Evolutionary conservation across 2,329 filamentous ascomycete species (phyloP).

Genomic region (Teratosphaeria viscida): DNA sequence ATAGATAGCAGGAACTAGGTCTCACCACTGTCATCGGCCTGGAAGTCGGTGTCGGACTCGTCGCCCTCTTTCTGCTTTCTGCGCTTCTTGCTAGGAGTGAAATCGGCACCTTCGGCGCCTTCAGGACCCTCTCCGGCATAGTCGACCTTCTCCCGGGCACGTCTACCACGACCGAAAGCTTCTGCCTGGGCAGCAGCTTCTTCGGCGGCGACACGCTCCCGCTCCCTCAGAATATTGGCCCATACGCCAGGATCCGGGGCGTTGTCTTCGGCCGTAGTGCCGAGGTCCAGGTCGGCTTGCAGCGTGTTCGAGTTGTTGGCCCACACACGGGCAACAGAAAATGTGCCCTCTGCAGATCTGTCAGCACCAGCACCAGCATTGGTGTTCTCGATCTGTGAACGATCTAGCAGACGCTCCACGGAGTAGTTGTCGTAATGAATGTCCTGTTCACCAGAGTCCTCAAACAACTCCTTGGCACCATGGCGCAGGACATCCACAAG

Average conservation of each 20-base stretch:
- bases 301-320: slow-evolving; percentile 66
- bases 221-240: slow-evolving; percentile 79
- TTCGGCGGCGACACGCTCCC: slow-evolving; percentile 66
- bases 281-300: slow-evolving; percentile 33
- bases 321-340: slow-evolving; percentile 87
- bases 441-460: slow-evolving; percentile 59
- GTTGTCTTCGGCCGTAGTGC: slow-evolving; percentile 19
- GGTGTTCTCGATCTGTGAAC: slow-evolving; percentile 68
- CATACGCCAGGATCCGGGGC: slow-evolving; percentile 62
- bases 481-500: slow-evolving; percentile 80
- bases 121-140: slow-evolving; percentile 31
- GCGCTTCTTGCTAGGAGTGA: slow-evolving; percentile 23
- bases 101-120: slow-evolving; percentile 10
- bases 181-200: slow-evolving; percentile 59
- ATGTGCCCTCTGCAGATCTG: slow-evolving; percentile 63
- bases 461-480: slow-evolving; percentile 78
- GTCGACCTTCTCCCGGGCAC: slow-evolving; percentile 52
- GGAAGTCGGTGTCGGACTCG: slow-evolving; percentile 42
- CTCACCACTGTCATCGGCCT: slow-evolving; percentile 30
- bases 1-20: background rate
- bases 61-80: slow-evolving; percentile 24
- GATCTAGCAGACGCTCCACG: slow-evolving; percentile 84
- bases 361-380: slow-evolving; percentile 49
- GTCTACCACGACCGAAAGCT: slow-evolving; percentile 74
- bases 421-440: slow-evolving; percentile 73